Evolutionary conservation across 495 filamentous ascomycete genomes (phyloP).

Genomic region (Hypoxylon cercidicola): DNA sequence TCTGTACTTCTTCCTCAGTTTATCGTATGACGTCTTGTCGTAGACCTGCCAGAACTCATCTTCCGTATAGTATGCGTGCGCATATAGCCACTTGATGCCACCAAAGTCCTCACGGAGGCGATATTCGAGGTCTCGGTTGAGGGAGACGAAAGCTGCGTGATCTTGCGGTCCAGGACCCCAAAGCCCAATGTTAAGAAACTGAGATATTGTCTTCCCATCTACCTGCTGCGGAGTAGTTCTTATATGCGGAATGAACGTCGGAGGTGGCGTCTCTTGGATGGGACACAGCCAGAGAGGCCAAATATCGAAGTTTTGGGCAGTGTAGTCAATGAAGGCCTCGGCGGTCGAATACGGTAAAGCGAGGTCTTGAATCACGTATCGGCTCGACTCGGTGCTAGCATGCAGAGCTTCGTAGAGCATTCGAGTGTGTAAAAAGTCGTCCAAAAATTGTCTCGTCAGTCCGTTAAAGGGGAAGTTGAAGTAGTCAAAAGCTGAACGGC

Average conservation of each 20-base stretch:
- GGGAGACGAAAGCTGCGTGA: not conserved
- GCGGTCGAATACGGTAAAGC: slow-evolving; percentile 52
- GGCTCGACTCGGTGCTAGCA: slow-evolving; percentile 51
- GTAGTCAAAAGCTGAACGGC: slow-evolving; percentile 56
- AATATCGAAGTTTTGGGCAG: slow-evolving; percentile 47
- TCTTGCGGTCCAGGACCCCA: slow-evolving; percentile 44
- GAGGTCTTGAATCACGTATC: slow-evolving; percentile 59
- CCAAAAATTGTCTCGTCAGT: slow-evolving; percentile 56
- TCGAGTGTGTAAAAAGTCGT: slow-evolving; percentile 63
- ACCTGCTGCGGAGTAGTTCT: slow-evolving; percentile 10
- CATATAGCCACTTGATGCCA: too few species aligned
- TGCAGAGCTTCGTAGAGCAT: slow-evolving; percentile 62
- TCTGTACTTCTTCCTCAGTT: too few species aligned
- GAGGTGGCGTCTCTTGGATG: slow-evolving; percentile 44
- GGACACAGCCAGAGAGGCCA: slow-evolving; percentile 65
- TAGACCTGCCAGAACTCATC: too few species aligned
- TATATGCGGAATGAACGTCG: slow-evolving; percentile 30
- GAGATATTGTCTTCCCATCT: slow-evolving; percentile 7
- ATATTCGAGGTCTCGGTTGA: not conserved
- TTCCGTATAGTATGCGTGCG: too few species aligned
- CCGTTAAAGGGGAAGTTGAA: slow-evolving; percentile 58
- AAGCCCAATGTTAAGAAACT: slow-evolving; percentile 52
- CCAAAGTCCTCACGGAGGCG: too few species aligned
- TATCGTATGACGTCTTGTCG: too few species aligned
- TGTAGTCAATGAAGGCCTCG: slow-evolving; percentile 50